phyloP scores from a whole-genome alignment of 2,329 filamentous ascomycete genomes.

The Lachnum nothofagi region DNA sequence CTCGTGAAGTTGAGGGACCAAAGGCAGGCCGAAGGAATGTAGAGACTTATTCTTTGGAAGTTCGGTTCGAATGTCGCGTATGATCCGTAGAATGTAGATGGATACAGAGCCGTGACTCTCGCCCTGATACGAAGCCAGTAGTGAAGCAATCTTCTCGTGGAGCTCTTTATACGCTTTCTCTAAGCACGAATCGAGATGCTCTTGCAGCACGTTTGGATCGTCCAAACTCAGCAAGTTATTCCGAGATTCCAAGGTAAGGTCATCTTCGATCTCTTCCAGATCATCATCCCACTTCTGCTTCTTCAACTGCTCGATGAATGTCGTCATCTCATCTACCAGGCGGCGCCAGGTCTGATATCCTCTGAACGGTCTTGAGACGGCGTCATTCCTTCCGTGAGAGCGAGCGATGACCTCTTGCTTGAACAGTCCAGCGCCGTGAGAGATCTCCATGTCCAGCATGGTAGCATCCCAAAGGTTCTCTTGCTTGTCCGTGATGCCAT shows the following conservation, averaged over 20 bases:
- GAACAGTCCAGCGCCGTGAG: constrained; percentile 61
- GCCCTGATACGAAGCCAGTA: constrained; percentile 45
- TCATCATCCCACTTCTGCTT: constrained; percentile 72
- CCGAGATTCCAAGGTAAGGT: constrained; percentile 61
- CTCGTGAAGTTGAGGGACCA: constrained; percentile 61
- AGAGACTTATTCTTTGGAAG: constrained; percentile 51
- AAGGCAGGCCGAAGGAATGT: constrained; percentile 52
- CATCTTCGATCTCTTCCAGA: constrained; percentile 64
- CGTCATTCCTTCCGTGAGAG: constrained; percentile 66
- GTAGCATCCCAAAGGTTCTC: constrained; percentile 63
- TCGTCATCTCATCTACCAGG: constrained; percentile 63
- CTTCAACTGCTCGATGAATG: constrained; percentile 59
- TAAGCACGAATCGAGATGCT: constrained; percentile 53
- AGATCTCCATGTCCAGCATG: constrained; percentile 60
- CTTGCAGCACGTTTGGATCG: constrained; percentile 60
- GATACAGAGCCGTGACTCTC: constrained; percentile 49
- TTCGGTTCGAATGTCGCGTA: constrained; percentile 67
- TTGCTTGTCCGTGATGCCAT: constrained; percentile 45
- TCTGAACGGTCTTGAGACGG: constrained; percentile 56
- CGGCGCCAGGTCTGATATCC: constrained; percentile 68
- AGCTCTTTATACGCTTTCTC: constrained; percentile 54
- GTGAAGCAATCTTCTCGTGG: constrained; percentile 46
- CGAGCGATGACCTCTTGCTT: constrained; percentile 64
- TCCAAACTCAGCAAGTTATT: constrained; percentile 66
- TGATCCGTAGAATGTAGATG: constrained; percentile 65